Evolutionary conservation across 768 basidiomycete genomes (phyloP).

Genomic region (Naganishia onofrii): DNA sequence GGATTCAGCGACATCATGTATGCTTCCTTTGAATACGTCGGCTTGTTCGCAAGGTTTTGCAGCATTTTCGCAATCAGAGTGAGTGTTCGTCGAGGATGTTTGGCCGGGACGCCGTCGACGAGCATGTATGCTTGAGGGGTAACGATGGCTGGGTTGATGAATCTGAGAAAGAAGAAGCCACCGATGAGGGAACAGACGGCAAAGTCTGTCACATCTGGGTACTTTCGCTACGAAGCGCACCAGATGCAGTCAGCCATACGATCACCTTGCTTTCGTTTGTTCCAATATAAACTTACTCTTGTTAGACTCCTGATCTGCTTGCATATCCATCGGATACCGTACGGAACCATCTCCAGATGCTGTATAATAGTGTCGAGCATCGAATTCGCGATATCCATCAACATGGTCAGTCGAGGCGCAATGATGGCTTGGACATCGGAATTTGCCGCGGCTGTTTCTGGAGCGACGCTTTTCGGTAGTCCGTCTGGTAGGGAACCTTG

Average conservation of each 20-base stretch:
- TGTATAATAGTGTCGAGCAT: constrained; percentile 97
- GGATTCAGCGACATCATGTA: constrained; percentile 99
- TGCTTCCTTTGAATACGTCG: constrained; percentile 92
- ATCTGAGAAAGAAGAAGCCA: constrained; percentile 99
- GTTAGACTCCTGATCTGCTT: constrained; percentile 98
- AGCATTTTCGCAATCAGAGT: constrained; percentile 99
- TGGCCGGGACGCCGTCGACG: constrained; percentile 94
- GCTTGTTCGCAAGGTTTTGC: constrained; percentile 98
- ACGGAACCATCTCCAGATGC: constrained; percentile 96
- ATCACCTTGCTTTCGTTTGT: constrained; percentile 39
- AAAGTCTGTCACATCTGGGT: constrained; percentile 96
- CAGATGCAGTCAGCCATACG: neutral
- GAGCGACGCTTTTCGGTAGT: constrained; percentile 86
- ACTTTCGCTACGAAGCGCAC: constrained; percentile 70
- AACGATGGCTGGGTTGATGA: constrained; percentile 98
- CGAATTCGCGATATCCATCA: constrained; percentile 99
- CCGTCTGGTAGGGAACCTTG: constrained; percentile 86
- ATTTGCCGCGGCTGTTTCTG: constrained; percentile 91
- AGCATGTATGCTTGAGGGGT: constrained; percentile 99
- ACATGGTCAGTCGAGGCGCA: constrained; percentile 91
- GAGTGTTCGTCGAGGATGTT: constrained; percentile 92
- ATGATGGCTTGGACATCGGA: constrained; percentile 96
- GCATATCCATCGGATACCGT: constrained; percentile 99
- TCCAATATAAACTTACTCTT: constrained; percentile 58
- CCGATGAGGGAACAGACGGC: constrained; percentile 98